phyloP scores from a whole-genome alignment of 352 stramenopile species.

The Pythium periplocum region DNA sequence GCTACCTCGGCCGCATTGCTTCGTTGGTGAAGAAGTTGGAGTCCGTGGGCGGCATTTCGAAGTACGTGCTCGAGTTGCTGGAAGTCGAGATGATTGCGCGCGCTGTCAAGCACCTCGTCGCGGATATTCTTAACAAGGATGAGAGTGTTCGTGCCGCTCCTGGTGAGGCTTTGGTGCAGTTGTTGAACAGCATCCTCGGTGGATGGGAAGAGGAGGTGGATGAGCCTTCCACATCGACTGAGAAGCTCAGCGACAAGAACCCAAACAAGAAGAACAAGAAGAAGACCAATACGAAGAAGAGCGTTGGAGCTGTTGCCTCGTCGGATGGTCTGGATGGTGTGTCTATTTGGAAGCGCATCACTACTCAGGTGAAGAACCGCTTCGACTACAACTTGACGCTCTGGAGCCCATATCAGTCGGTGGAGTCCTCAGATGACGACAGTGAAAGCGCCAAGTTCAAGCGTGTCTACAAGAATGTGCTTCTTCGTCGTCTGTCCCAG shows the following conservation, averaged over 20 bases:
- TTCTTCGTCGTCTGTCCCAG: constrained; percentile 93
- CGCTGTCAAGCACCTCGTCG: constrained; percentile 84
- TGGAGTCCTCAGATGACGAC: constrained; percentile 13
- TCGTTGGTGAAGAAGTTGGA: constrained; percentile 88
- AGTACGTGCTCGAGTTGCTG: constrained; percentile 92
- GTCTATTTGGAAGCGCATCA: constrained; percentile 54
- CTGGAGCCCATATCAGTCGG: constrained; percentile 38
- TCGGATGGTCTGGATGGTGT: constrained; percentile 25
- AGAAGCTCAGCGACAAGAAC: constrained; percentile 26
- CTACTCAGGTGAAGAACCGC: constrained; percentile 57
- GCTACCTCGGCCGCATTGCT: constrained; percentile 92
- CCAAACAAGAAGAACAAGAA: constrained; percentile 37
- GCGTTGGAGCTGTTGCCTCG: constrained; percentile 4
- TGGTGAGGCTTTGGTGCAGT: constrained; percentile 65
- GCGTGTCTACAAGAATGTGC: constrained; percentile 65
- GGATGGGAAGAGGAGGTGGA: constrained; percentile 18
- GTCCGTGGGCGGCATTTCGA: constrained; percentile 76
- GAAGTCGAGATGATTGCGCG: constrained; percentile 96
- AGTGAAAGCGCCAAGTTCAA: constrained; percentile 19
- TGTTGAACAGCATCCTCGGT: constrained; percentile 85
- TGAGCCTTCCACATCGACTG: constrained; percentile 13
- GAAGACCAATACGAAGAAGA: constrained; percentile 28
- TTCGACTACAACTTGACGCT: constrained; percentile 78
- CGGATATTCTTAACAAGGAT: constrained; percentile 64
- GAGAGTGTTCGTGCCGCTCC: constrained; percentile 56